These are phyloP conservation scores for Fraxinus quadrangulata DNA, from an alignment of 257 asterid genomes.

Conservation along the genomic window DNA sequence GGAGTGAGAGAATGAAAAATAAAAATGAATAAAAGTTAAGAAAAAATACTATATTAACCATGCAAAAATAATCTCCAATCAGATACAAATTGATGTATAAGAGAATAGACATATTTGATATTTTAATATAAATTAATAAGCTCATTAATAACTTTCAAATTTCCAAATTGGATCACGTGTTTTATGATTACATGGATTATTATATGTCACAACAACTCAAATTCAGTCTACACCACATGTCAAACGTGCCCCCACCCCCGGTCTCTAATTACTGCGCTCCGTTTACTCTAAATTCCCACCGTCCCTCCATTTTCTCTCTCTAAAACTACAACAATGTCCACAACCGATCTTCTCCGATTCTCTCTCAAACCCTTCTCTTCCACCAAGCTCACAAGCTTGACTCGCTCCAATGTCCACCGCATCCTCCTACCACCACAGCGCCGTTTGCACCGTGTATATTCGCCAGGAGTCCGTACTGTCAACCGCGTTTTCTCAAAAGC, in stretches of 20 bases:
- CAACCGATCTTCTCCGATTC: conserved; percentile 64
- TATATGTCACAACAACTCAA: background rate
- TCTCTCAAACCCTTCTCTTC: conserved; percentile 44
- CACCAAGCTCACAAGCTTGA: conserved; percentile 10
- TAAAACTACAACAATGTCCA: conserved; percentile 36
- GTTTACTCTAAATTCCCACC: background rate
- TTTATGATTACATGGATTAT: background rate
- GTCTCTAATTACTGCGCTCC: background rate
- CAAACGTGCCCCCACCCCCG: conserved; percentile 36
- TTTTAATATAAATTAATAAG: too few relatives aligned
- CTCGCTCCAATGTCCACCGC: conserved; percentile 29
- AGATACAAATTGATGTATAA: too few relatives aligned
- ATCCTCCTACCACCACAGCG: conserved; percentile 32
- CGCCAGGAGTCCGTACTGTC: conserved; percentile 29
- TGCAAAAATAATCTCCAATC: too few relatives aligned
- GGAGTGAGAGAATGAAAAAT: too few relatives aligned
- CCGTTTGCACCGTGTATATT: conserved; percentile 28
- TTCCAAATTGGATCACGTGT: background rate
- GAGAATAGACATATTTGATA: too few relatives aligned
- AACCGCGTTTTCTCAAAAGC: conserved; percentile 55
- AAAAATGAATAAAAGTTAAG: too few relatives aligned
- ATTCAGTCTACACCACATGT: conserved; percentile 31
- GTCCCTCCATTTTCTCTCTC: conserved; percentile 10
- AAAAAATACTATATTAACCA: too few relatives aligned
- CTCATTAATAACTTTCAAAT: background rate